Conservation (phyloP, 331 rosid genomes). For the Acacia concinna region DNA sequence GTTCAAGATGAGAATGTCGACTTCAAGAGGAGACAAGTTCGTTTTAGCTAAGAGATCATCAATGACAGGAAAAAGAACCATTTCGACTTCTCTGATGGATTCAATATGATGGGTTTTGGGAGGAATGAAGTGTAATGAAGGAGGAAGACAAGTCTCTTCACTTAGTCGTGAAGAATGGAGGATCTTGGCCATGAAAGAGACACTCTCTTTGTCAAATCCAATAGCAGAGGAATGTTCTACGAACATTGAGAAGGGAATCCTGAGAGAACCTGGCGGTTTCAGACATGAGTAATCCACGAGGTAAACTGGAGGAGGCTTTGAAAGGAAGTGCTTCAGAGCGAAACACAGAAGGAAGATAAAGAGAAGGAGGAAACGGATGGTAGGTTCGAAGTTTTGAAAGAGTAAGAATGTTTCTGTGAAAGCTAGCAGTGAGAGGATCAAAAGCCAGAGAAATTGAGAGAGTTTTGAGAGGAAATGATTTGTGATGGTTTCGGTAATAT, state of each 20-base stretch:
- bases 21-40: constrained; percentile 34
- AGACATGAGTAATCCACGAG: constrained; percentile 77
- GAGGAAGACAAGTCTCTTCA: constrained; percentile 77
- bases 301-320: no score
- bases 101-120: constrained; percentile 57
- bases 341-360: constrained; percentile 38
- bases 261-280: constrained; percentile 65
- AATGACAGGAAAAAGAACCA: constrained; percentile 67
- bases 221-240: constrained; percentile 57
- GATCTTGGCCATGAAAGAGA: constrained; percentile 69
- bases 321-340: constrained; percentile 33
- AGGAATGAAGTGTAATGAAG: constrained; percentile 71
- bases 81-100: constrained; percentile 69
- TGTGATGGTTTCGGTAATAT: background rate
- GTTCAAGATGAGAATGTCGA: background rate
- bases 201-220: constrained; percentile 46
- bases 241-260: constrained; percentile 62
- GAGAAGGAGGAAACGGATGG: constrained; percentile 39
- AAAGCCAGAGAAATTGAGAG: no score
- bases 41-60: constrained; percentile 67
- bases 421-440: constrained; percentile 31
- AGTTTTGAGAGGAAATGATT: constrained; percentile 31
- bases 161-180: constrained; percentile 70
- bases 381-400: constrained; percentile 23
- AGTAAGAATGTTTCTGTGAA: constrained; percentile 42